Base-by-base conservation (phyloP, 2,329 filamentous ascomycete species). In the Cucurbitaria berberidis region DNA sequence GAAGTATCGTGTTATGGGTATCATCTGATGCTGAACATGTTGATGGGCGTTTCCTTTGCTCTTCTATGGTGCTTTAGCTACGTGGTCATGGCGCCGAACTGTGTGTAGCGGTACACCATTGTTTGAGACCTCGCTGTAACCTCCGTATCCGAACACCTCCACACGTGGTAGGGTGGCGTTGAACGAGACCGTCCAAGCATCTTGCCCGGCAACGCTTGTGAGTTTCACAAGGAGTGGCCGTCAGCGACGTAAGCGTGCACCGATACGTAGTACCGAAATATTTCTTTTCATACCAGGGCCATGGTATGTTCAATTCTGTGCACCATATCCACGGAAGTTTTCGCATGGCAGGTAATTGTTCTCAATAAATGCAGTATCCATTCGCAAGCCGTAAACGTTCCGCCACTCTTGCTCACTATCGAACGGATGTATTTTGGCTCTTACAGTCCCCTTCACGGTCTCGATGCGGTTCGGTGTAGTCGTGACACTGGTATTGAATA, bases 401-500 rank as follows among this genome's bases (percentile, higher is more conserved):
- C 52, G 56, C 65, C 69, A 76, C 22, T 62, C 60, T 30, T 62
- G 57, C n/a, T 72, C 69, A 0, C 44, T 46, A 0, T 56, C 46
- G n/a, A 77, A 72, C 1, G 72, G 70, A 6, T 64, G 63, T 1
- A 72, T 59, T 1, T 57, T 63, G 0, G 69, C 66, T 16, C 52
- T 60, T 2, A 78, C 69, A 0, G 61, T 67, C 0, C 76, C 76
- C 27, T 56, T 66, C 2, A 79, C 69, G 0, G 45, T 54, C 29
- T 75, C 66, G 2, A 77, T 74, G 0, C 52, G 44, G 24, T 74
- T 70, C 0, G 58, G 53, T 1, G 62, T 65, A 0, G 68, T 67
- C 0, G 78, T 76, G 2, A 81, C 65, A 1, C 74, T 70, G 0
- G 80, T 81, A 55, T 82, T 77, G 66, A 78, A 82, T 10, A 81